A percentile compares a stretch with the other conserved stretches of the same genome.
These are phyloP conservation scores for Piper betle DNA, from an alignment of 164 flowering plant species.

Conservation along the genomic window DNA sequence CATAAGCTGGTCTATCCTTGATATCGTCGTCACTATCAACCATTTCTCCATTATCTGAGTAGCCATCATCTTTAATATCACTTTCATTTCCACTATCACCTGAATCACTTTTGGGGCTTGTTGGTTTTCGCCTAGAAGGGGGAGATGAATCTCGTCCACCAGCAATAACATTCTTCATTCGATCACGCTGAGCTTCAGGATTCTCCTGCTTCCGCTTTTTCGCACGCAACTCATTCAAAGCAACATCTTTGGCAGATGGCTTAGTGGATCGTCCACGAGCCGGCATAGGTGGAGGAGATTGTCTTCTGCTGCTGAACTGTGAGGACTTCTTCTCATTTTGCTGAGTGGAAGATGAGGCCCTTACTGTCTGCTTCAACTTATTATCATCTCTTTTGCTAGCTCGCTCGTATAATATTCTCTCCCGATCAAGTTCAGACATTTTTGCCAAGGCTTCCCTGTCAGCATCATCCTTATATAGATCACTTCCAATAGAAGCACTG, in stretches of 20 bases:
- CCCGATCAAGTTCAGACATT: slow-evolving; percentile 76
- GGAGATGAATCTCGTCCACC: slow-evolving; percentile 36
- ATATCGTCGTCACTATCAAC: slow-evolving; percentile 69
- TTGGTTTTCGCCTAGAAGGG: slow-evolving; percentile 35
- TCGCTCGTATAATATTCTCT: slow-evolving; percentile 66
- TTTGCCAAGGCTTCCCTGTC: slow-evolving; percentile 56
- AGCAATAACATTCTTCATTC: slow-evolving; percentile 35
- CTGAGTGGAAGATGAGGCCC: slow-evolving; percentile 21
- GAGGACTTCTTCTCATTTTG: slow-evolving; percentile 32
- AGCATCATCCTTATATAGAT: slow-evolving; percentile 77
- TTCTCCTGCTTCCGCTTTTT: slow-evolving; percentile 59
- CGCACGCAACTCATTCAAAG: slow-evolving; percentile 75
- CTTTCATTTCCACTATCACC: slow-evolving; percentile 58
- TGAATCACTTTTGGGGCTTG: slow-evolving; percentile 47
- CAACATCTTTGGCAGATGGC: slow-evolving; percentile 68
- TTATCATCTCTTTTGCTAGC: slow-evolving; percentile 54
- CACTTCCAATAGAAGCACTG: slow-evolving; percentile 52
- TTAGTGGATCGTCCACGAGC: slow-evolving; percentile 55
- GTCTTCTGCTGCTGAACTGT: slow-evolving; percentile 21
- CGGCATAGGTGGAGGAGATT: slow-evolving; percentile 34
- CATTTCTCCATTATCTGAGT: slow-evolving; percentile 56
- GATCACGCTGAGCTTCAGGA: slow-evolving; percentile 40
- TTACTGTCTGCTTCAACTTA: slow-evolving; percentile 41
- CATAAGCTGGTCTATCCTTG: slow-evolving; percentile 36
- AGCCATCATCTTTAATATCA: slow-evolving; percentile 16